Base-by-base conservation (phyloP, 2,329 filamentous ascomycete species). In the Epichloe scottii region DNA sequence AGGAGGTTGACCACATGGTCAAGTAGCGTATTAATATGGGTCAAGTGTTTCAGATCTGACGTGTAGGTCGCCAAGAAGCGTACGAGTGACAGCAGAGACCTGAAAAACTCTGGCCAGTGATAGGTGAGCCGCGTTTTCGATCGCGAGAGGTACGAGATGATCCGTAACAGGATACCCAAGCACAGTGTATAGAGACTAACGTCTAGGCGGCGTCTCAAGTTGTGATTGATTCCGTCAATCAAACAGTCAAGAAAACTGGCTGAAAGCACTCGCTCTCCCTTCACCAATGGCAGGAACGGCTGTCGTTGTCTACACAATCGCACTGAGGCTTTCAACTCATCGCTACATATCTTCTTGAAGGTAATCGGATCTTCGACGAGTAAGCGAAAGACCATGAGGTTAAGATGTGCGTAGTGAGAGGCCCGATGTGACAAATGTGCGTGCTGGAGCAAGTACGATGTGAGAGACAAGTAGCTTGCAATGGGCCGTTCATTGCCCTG, bases 81-180 rank as follows among this genome's bases (percentile, higher is more conserved):
- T 56, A 95, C 82, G 21, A 98, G 82, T 5, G 88, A 85, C 11
- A 97, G 77, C 3, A 98, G 74, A 2, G 87, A 87, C 48, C 90
- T 84, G 81, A 95, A 98, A 30, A 98, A 78, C 61, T 97, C 90
- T 1, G 89, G 83, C 93, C 93, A 98, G 69, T 98, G 93, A 65
- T 96, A 96, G 15, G 75, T 68, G 17, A 97, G 75, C 35, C 93
- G 85, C 34, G 84, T 89, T 60, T 89, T 83, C 46, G 85, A 87
- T 56, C 86, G 83, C 43, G 87, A 88, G 39, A 97, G 78, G 63
- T 91, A 87, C 6, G 89, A 89, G 38, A 97, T 77, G 48, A 94
- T 74, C 42, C 91, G 84, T 50, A 94, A 75, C 57, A 95, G 76
- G 54, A 95, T 86, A 15, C 87, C 87, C 14, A 96, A 75, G 57